Evolutionary conservation across 768 basidiomycete genomes (phyloP), one percentile per base, ranked within the genome.

Genomic region (Psilocybe subaeruginosa): DNA sequence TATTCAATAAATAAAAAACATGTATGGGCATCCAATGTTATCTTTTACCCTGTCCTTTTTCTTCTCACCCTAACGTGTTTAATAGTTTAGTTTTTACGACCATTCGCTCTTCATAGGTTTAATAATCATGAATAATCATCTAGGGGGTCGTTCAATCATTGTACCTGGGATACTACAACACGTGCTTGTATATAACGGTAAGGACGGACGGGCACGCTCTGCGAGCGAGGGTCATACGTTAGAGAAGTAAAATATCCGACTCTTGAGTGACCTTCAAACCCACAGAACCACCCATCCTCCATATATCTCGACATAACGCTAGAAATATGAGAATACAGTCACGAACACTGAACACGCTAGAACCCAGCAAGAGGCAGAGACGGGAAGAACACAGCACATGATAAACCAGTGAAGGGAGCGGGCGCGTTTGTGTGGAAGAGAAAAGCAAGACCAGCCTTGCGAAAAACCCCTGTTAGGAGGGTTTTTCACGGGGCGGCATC

Each of bases 301-400:
- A 12, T 41, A 41, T 29, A 60, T 41, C 43, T 60, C 35, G 55
- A 47, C 62, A 31, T 46, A 56, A 57, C 47, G 58, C 64, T 62
- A 46, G 56, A 54, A 60, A 49, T 59, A 58, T 45, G 41, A 43
- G 54, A 58, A 54, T 47, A 54, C 33, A 61, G 56, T 60, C 63
- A 62, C 59, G 52, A 59, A 64, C 62, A 60, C 57, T 55, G 59
- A 66, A 66, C 59, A 66, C 65, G 62, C 62, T 49, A 64, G 62
- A 59, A 66, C 37, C 56, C 60, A 64, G 66, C 63, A 58, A 61
- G 51, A 66, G 53, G 57, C 65, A 61, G 54, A 65, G 64, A 65
- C 66, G 37, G n/a, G 41, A 60, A 58, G 60, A 64, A 64, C 16
- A 64, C 54, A 58, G 64, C 64, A 70, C 63, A 68, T 56, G 62